Percentiles rank a stretch among this genome's conserved stretches.
Conservation (phyloP, 2,329 filamentous ascomycete genomes). For the Fusarium buharicum region DNA sequence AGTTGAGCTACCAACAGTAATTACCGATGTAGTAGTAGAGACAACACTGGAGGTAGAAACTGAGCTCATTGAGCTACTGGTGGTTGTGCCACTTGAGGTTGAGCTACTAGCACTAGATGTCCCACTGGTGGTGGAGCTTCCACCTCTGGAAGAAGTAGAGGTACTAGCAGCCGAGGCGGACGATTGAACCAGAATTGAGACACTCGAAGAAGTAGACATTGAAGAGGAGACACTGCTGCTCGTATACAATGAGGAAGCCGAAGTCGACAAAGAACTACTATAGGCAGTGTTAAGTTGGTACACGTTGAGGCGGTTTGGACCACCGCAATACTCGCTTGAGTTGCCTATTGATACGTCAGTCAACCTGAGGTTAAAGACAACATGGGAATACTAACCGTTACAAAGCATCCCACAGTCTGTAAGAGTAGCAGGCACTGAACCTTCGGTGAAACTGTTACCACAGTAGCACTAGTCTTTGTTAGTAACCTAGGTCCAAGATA, state of each 20-base stretch:
- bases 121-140: not conserved
- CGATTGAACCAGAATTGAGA: too few species aligned
- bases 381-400: slow-evolving; percentile 38
- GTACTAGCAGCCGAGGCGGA: too few species aligned
- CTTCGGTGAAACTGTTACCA: slow-evolving; percentile 45
- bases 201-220: accelerated
- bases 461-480: slow-evolving; percentile 49
- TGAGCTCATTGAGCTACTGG: not conserved
- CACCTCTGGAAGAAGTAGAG: accelerated
- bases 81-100: not conserved
- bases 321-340: slow-evolving; percentile 52
- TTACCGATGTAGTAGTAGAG: not conserved
- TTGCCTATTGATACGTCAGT: slow-evolving; percentile 43
- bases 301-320: slow-evolving; percentile 49
- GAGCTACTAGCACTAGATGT: not conserved
- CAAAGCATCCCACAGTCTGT: slow-evolving; percentile 52
- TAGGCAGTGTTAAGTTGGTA: slow-evolving; percentile 44
- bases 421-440: slow-evolving; percentile 45
- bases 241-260: not conserved
- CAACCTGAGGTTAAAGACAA: accelerated
- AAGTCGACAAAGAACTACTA: slow-evolving; percentile 7
- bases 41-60: accelerated
- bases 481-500: accelerated
- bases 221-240: not conserved
- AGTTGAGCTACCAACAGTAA: not conserved